Evolutionary conservation across 441 rosid genomes (phyloP).

Genomic region (Euphorbia celastroides): DNA sequence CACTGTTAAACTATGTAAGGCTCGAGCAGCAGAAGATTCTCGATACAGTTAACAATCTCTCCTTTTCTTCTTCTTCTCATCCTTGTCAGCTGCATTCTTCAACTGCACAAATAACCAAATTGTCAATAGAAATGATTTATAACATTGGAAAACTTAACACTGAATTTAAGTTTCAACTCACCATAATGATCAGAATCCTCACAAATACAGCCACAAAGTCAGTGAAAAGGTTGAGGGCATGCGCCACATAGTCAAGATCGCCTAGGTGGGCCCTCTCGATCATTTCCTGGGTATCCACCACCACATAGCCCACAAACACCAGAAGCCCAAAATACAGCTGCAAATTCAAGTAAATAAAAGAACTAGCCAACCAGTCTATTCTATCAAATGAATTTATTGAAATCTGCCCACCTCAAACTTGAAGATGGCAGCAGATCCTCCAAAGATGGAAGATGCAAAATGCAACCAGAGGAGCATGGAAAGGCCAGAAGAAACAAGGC

Average conservation of each 20-base stretch:
- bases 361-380: neutral
- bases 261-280: slow-evolving; percentile 83
- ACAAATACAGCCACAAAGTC: slow-evolving; percentile 78
- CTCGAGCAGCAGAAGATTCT: no score
- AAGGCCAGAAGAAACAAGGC: slow-evolving; percentile 68
- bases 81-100: slow-evolving; percentile 57
- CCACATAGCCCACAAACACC: slow-evolving; percentile 74
- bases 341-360: neutral
- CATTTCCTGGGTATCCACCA: slow-evolving; percentile 80
- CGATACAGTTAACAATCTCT: no score
- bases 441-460: slow-evolving; percentile 61
- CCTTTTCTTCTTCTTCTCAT: slow-evolving; percentile 71
- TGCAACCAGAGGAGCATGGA: slow-evolving; percentile 70
- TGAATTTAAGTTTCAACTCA: slow-evolving; percentile 27
- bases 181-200: slow-evolving; percentile 73
- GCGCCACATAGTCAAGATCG: slow-evolving; percentile 76
- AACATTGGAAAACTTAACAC: neutral
- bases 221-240: slow-evolving; percentile 61
- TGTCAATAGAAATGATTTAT: no score
- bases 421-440: slow-evolving; percentile 64
- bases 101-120: no score
- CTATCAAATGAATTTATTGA: neutral
- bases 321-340: slow-evolving; percentile 47
- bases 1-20: no score
- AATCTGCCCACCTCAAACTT: slow-evolving; percentile 59